Evolutionary conservation across 306 rosid species (phyloP), one percentile per base, ranked within the genome.

Genomic region (Vigna nakashimae): DNA sequence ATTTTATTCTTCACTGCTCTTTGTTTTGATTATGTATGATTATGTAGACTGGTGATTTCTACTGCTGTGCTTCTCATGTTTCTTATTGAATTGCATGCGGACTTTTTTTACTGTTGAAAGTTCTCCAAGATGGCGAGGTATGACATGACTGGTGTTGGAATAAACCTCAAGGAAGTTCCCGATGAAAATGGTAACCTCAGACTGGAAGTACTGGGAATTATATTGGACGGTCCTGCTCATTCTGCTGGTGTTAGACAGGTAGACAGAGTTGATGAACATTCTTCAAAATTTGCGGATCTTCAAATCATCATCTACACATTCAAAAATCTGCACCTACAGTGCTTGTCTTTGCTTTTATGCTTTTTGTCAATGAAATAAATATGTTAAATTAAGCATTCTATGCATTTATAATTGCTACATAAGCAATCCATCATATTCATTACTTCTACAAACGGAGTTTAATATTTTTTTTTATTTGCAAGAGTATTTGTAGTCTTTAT

Each of bases 121-220:
- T 95, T 95, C 92, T 91, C 98, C 90, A 95, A 91, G 92, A 95
- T 95, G 98, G 98, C 96, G 69, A 92, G 93, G 93, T 95, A 90
- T 89, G 98, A 95, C 89, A 83, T 95, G 96, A 92, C 92, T 82
- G 98, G 97, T 86, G 85, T 95, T 88, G 98, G 98, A 84, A 85
- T 92, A 85, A 95, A 92, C 95, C 90, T 95, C 73, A 91, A 88
- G 92, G 98, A 95, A 88, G 90, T 89, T 82, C 90, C 87, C 4
- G 90, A 85, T 82, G 97, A 89, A 55, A 82, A 84, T 86, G 98
- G 96, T 72, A 87, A 68, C 52, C 75, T 71, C 56, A 91, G 80
- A 82, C 52, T 95, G 85, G 91, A 85, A 88, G 96, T 95, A 16
- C 77, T 85, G 57, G 98, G 98, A 78, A 80, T 92, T 42, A 83